Base-by-base conservation (phyloP, 1,139 yeast species). In the Ogataea hybrid region DNA sequence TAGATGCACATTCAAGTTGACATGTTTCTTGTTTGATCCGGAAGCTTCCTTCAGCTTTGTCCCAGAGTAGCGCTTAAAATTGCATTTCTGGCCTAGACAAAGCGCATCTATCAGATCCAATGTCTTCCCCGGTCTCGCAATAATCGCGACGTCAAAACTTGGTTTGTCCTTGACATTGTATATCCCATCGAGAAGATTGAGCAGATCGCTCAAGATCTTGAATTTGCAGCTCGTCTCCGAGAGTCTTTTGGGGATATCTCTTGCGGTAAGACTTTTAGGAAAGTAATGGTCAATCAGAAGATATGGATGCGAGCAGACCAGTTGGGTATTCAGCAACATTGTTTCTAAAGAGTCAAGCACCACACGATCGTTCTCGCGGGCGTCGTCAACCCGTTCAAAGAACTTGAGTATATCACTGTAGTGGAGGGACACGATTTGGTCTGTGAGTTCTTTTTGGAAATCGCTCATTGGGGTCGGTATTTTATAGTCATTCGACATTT, bases 201-300 rank as follows among this genome's bases (percentile, higher is more conserved):
- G 58, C 43, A 83, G 61, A 58, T 84, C 85, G 42, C 72, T 73
- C 47, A 88, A 64, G 1, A 83, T 86, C 46, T 73, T 73, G 63
- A 89, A 89, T 60, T 89, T 90, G 21, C 97, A 97, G 59, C 95
- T 83, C 4, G 94, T 82, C 39, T 84, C 90, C 10, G 84, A 84
- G 41, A 90, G 63, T 56, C 83, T 77, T 30, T 70, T 69, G 2
- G 95, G 92, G 51, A 84, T 81, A 52, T 89, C 96, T 59, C 84
- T 82, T 41, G 82, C 77, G 6, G 81, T 72, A 45, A 90, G 67
- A 49, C 84, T 83, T 58, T 86, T 88, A 20, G 97, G 97, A 74
- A 88, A 75, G 55, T 85, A 84, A 60, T 88, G 95, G 49, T 81
- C 84, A 41, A 90, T 88, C 41, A 92, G 65, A 38, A 90, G 65